These are phyloP conservation scores for Xylaria palmicola DNA, from an alignment of 495 filamentous ascomycete species.

Conservation along the genomic window DNA sequence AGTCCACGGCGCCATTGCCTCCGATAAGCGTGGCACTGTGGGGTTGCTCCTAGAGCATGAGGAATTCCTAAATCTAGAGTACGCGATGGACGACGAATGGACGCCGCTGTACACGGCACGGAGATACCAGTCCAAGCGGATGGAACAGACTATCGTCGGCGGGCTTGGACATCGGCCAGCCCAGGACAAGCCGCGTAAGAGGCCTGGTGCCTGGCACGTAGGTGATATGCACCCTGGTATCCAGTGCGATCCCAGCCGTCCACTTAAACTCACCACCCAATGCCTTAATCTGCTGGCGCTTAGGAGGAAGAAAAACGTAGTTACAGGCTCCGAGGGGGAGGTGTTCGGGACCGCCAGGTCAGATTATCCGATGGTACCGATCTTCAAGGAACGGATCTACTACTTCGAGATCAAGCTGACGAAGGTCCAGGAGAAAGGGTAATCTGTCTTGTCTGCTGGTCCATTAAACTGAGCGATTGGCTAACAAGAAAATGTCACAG, in stretches of 20 bases:
- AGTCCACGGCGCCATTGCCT: background rate
- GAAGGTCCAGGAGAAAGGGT: too few species aligned
- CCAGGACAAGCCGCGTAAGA: background rate
- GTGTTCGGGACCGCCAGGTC: background rate
- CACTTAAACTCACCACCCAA: background rate
- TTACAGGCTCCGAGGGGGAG: too few species aligned
- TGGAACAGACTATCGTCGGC: background rate
- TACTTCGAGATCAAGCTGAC: background rate
- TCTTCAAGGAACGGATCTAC: background rate
- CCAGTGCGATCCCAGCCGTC: background rate
- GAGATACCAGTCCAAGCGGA: background rate
- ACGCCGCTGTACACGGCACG: background rate
- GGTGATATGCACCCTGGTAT: background rate
- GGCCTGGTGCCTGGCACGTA: background rate
- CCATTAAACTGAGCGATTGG: too few species aligned
- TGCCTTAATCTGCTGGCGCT: background rate
- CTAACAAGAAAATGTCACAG: background rate
- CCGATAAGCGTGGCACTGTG: background rate
- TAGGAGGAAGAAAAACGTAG: background rate
- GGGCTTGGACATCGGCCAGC: background rate
- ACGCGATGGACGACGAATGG: background rate
- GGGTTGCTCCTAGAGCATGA: background rate
- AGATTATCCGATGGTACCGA: background rate
- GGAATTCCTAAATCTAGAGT: background rate
- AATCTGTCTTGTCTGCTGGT: too few species aligned